Percentiles rank a stretch among this genome's conserved stretches.
Conservation (phyloP, 495 filamentous ascomycete species). For the Apiosordaria backusii region DNA sequence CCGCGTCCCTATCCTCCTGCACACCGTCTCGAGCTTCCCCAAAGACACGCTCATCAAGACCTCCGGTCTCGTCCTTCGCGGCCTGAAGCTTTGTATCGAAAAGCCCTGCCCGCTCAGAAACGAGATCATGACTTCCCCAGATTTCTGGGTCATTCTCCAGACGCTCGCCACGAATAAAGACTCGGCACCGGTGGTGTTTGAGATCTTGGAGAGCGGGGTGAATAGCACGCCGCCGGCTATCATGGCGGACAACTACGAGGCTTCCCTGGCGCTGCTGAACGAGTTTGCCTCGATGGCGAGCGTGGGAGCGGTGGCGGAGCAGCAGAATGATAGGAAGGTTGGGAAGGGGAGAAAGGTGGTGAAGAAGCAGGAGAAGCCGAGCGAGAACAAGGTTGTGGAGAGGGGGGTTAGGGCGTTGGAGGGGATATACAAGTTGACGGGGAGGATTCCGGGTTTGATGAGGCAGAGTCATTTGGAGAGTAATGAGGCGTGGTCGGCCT, state of each 20-base stretch:
- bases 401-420: constrained; percentile 77
- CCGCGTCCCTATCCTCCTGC: constrained; percentile 86
- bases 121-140: constrained; percentile 91
- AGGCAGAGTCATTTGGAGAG: constrained; percentile 88
- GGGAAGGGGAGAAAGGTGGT: constrained; percentile 39
- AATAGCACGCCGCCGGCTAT: constrained; percentile 66
- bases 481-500: constrained; percentile 91
- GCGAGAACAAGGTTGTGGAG: constrained; percentile 69
- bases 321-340: constrained; percentile 67
- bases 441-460: constrained; percentile 78
- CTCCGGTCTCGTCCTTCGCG: constrained; percentile 69
- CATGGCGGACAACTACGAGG: constrained; percentile 93
- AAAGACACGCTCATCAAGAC: constrained; percentile 71
- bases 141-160: constrained; percentile 93
- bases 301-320: constrained; percentile 74
- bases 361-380: constrained; percentile 53
- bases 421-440: constrained; percentile 74
- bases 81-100: constrained; percentile 73
- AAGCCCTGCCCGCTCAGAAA: constrained; percentile 73
- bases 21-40: constrained; percentile 84
- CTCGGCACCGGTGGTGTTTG: constrained; percentile 73
- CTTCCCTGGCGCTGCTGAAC: constrained; percentile 75
- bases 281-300: constrained; percentile 85
- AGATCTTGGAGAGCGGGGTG: constrained; percentile 72
- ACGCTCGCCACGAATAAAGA: constrained; percentile 64